Percentiles rank a stretch among this genome's conserved stretches.
Evolutionary conservation across 345 rosid species (phyloP).

Genomic region (Eucalyptus cloeziana): DNA sequence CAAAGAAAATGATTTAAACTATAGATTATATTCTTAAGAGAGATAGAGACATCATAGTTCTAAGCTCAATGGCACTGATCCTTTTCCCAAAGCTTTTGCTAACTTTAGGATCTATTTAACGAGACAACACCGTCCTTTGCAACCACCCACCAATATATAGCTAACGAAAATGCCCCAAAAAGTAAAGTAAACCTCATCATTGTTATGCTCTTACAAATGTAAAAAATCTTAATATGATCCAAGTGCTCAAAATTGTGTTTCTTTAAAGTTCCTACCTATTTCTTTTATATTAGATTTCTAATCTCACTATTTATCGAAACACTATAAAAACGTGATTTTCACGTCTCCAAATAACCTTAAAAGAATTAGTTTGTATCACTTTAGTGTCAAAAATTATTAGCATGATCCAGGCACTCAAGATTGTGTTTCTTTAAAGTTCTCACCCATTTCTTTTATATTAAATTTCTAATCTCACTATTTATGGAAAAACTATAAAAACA

Average conservation of each 20-base stretch:
- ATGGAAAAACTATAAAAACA: not conserved
- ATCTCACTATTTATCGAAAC: not conserved
- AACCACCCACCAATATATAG: not conserved
- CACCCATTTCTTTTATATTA: not conserved
- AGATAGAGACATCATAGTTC: not conserved
- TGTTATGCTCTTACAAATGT: not conserved
- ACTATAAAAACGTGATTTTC: not conserved
- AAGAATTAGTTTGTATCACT: not conserved
- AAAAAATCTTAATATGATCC: not conserved
- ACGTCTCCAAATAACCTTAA: not conserved
- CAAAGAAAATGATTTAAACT: not conserved
- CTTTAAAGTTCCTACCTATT: not conserved
- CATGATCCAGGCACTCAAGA: not conserved
- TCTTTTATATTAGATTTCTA: not conserved
- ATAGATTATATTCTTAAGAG: not conserved
- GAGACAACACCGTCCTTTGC: not conserved
- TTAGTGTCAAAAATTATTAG: not conserved
- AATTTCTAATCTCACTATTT: not conserved
- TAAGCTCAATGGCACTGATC: not conserved
- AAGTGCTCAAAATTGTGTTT: not conserved
- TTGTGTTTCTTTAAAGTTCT: not conserved
- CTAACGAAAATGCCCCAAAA: not conserved
- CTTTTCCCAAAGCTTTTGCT: not conserved
- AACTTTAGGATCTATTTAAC: not conserved
- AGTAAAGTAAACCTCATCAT: not conserved